These are phyloP conservation scores for Corinectria fuckeliana DNA, from an alignment of 2,329 filamentous ascomycete species.

Conservation along the genomic window DNA sequence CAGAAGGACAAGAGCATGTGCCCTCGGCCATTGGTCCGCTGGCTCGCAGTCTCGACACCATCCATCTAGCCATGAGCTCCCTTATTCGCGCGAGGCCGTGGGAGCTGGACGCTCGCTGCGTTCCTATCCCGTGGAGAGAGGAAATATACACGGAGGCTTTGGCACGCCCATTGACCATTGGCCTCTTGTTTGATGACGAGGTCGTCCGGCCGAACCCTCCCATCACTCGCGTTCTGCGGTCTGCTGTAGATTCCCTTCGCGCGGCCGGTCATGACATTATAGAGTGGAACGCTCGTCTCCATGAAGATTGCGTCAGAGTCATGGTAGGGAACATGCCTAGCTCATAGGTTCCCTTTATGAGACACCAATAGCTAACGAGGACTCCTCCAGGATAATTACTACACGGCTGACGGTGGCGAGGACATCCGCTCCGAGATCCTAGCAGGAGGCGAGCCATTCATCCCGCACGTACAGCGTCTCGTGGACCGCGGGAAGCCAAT, in stretches of 20 bases:
- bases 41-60: conserved; percentile 51
- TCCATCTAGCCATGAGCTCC: conserved; percentile 55
- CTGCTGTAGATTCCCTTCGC: conserved; percentile 46
- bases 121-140: conserved; percentile 61
- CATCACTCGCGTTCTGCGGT: conserved; percentile 52
- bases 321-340: conserved; percentile 47
- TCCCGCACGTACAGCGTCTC: conserved; percentile 64
- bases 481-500: conserved; percentile 60
- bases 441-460: conserved; percentile 63
- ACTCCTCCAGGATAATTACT: conserved; percentile 59
- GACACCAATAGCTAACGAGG: background rate
- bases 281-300: conserved; percentile 57
- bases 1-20: conserved; percentile 69
- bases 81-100: conserved; percentile 58
- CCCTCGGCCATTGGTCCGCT: conserved; percentile 69
- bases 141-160: conserved; percentile 48
- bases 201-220: conserved; percentile 63
- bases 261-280: conserved; percentile 61
- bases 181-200: conserved; percentile 57
- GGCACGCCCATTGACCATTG: conserved; percentile 55
- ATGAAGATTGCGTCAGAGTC: conserved; percentile 61
- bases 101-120: conserved; percentile 59
- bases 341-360: no score
- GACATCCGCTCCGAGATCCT: conserved; percentile 63
- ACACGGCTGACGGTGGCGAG: conserved; percentile 67